These are phyloP conservation scores for Immersiporthe knoxdaviesiana DNA, from an alignment of 2,329 filamentous ascomycete genomes.

Conservation along the genomic window DNA sequence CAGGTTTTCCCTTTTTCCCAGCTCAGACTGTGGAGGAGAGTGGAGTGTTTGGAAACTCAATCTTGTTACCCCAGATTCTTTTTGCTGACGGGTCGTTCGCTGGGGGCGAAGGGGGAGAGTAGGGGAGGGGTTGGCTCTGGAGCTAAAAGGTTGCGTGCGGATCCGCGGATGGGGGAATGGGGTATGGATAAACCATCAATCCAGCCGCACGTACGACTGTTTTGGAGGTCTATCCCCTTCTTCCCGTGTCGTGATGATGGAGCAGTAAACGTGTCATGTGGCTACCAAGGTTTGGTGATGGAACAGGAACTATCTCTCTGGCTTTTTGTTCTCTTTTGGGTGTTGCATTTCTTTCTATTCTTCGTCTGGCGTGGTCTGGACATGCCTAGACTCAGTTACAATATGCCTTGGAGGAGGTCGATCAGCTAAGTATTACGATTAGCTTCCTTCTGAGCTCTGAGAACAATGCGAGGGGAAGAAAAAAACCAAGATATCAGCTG, in stretches of 20 bases:
- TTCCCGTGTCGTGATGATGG: no score
- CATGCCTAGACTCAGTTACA: neutral
- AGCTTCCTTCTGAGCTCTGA: neutral
- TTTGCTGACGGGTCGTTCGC: neutral
- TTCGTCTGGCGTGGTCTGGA: neutral
- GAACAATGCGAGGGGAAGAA: no score
- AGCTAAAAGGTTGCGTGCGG: neutral
- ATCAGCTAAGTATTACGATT: neutral
- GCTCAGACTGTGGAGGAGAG: neutral
- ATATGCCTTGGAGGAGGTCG: neutral
- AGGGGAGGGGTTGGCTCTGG: no score
- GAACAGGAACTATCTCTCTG: neutral
- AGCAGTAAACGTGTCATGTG: no score
- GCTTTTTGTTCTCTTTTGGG: neutral
- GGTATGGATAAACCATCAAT: neutral
- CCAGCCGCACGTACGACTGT: neutral
- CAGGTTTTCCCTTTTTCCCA: neutral
- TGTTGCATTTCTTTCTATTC: neutral
- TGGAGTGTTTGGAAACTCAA: neutral
- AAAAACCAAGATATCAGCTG: constrained; percentile 1
- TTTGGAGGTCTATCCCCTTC: neutral
- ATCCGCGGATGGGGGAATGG: neutral
- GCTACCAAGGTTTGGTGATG: neutral
- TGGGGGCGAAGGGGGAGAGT: neutral
- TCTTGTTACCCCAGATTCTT: constrained; percentile 12